Percentiles rank a stretch among this genome's conserved stretches.
phyloP scores from a whole-genome alignment of 2,329 filamentous ascomycete genomes.

The Huntiella bhutanensis region DNA sequence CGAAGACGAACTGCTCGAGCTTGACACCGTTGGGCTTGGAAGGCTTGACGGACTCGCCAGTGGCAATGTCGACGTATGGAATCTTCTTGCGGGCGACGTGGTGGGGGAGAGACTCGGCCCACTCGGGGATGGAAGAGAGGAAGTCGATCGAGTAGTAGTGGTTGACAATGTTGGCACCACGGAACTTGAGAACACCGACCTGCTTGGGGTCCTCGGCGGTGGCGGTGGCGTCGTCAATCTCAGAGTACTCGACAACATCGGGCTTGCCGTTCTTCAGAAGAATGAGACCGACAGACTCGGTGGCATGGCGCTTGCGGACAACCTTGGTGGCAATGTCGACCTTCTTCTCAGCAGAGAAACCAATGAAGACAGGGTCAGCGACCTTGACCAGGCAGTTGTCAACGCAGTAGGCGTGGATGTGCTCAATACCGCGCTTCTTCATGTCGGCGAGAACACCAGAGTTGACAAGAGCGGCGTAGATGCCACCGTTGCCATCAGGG shows the following conservation, averaged over 20 bases:
- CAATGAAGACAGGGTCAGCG: slow-evolving; percentile 90
- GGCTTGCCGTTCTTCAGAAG: slow-evolving; percentile 88
- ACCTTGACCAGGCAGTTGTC: slow-evolving; percentile 99
- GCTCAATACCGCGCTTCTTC: slow-evolving; percentile 71
- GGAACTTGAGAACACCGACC: slow-evolving; percentile 72
- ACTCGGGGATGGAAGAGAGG: slow-evolving; percentile 74
- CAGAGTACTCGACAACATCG: slow-evolving; percentile 95
- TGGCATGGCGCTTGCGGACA: slow-evolving; percentile 93
- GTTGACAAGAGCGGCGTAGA: slow-evolving; percentile 78
- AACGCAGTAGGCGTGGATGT: slow-evolving; percentile 94
- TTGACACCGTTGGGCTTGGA: slow-evolving; percentile 96
- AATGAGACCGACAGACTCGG: slow-evolving; percentile 88
- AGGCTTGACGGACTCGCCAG: slow-evolving; percentile 68
- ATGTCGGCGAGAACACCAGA: slow-evolving; percentile 74
- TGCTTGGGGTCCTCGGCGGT: slow-evolving; percentile 75
- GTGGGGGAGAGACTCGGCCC: slow-evolving; percentile 73
- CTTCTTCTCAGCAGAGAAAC: slow-evolving; percentile 70
- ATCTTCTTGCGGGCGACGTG: slow-evolving; percentile 99
- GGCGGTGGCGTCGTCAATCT: slow-evolving; percentile 78
- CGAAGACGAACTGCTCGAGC: slow-evolving; percentile 70
- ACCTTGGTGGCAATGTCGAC: slow-evolving; percentile 98
- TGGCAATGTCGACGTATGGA: slow-evolving; percentile 57
- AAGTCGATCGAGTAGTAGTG: slow-evolving; percentile 97
- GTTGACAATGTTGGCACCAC: slow-evolving; percentile 97
- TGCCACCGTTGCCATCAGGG: slow-evolving; percentile 89